These are phyloP conservation scores for Pholiota molesta DNA, from an alignment of 768 basidiomycete species.

Conservation along the genomic window DNA sequence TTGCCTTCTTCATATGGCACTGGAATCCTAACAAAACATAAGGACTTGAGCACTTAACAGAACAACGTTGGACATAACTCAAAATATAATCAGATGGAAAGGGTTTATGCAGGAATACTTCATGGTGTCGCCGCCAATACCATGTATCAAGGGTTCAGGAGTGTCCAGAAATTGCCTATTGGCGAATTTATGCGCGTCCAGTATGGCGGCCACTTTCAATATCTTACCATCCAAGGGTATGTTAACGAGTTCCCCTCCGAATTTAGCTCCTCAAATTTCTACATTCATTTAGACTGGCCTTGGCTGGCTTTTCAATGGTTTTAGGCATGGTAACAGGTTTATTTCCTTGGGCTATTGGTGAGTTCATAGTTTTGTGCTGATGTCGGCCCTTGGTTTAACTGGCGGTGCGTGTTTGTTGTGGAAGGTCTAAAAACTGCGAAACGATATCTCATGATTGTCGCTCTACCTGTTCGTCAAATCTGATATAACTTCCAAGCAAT, in stretches of 20 bases:
- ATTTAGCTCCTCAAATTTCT: neutral
- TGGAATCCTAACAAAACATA: no score
- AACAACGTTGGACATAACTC: no score
- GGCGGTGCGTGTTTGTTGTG: neutral
- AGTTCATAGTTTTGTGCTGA: constrained; percentile 8
- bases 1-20: no score
- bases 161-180: constrained; percentile 28
- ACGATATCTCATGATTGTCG: constrained; percentile 60
- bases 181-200: constrained; percentile 40
- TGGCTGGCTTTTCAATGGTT: constrained; percentile 40
- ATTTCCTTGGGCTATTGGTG: constrained; percentile 33
- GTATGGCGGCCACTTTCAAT: constrained; percentile 71
- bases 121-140: constrained; percentile 33
- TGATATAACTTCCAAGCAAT: neutral
- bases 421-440: constrained; percentile 51
- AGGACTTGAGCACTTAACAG: neutral
- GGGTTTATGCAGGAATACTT: constrained; percentile 19
- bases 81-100: neutral
- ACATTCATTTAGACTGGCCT: constrained; percentile 31
- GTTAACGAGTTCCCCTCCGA: constrained; percentile 13
- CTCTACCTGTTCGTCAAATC: constrained; percentile 58
- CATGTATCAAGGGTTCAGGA: constrained; percentile 41
- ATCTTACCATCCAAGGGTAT: constrained; percentile 79
- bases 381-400: neutral
- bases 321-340: constrained; percentile 35